These are phyloP conservation scores for Boletus huronensis DNA, from an alignment of 768 basidiomycete genomes.

Conservation along the genomic window DNA sequence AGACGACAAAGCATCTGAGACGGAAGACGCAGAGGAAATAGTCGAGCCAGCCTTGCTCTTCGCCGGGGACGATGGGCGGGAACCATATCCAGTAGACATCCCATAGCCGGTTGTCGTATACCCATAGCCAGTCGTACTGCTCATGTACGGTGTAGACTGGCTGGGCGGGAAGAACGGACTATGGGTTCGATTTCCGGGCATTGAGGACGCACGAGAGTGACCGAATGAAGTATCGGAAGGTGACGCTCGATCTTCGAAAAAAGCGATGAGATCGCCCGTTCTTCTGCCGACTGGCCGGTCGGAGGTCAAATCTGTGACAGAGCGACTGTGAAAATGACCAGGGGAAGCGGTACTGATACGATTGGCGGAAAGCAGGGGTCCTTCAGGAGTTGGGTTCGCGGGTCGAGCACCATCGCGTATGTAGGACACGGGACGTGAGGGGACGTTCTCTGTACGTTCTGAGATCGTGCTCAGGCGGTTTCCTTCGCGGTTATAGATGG, in stretches of 20 bases:
- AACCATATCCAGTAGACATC: constrained; percentile 31
- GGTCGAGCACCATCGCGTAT: constrained; percentile 35
- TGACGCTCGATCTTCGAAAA: constrained; percentile 58
- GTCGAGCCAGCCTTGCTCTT: constrained; percentile 40
- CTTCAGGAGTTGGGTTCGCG: constrained; percentile 43
- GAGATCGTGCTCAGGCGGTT: constrained; percentile 69
- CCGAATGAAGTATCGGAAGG: constrained; percentile 35
- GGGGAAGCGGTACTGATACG: constrained; percentile 38
- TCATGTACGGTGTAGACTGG: constrained; percentile 41
- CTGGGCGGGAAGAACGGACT: constrained; percentile 31
- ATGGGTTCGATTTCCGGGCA: constrained; percentile 37
- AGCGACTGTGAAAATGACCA: constrained; percentile 45
- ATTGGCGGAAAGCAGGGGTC: constrained; percentile 44
- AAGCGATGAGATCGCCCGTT: constrained; percentile 68
- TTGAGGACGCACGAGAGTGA: constrained; percentile 56
- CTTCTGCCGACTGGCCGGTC: constrained; percentile 49
- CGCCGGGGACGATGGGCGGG: constrained; percentile 47
- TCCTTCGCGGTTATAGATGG: constrained; percentile 40
- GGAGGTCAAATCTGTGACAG: constrained; percentile 54
- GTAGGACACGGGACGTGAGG: constrained; percentile 53
- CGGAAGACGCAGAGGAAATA: constrained; percentile 24
- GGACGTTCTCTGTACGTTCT: constrained; percentile 68
- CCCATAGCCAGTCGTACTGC: constrained; percentile 34
- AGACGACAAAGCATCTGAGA: constrained; percentile 26
- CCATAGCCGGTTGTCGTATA: constrained; percentile 34